Conservation (phyloP, 2,329 filamentous ascomycete species). For the Aspergillus pseudoglaucus region DNA sequence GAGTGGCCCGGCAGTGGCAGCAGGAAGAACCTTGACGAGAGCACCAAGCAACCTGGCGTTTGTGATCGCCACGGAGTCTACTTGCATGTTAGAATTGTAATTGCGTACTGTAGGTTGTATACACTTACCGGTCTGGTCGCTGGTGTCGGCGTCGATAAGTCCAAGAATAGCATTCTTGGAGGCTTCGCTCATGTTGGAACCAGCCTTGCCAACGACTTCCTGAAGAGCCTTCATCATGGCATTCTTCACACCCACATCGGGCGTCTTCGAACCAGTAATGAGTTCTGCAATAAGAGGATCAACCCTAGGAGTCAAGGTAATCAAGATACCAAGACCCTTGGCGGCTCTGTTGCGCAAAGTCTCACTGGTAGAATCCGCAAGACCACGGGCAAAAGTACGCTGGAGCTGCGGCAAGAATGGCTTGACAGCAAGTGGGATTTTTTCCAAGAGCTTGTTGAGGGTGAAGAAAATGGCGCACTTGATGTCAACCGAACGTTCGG, state of each 20-base stretch:
- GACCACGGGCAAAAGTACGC: slow-evolving; percentile 90
- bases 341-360: slow-evolving; percentile 79
- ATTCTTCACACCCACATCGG: slow-evolving; percentile 77
- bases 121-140: slow-evolving; percentile 59
- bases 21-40: slow-evolving; percentile 76
- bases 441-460: slow-evolving; percentile 89
- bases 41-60: slow-evolving; percentile 86
- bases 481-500: slow-evolving; percentile 90
- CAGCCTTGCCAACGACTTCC: slow-evolving; percentile 92
- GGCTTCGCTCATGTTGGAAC: slow-evolving; percentile 85
- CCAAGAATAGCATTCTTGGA: slow-evolving; percentile 79
- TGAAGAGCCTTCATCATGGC: slow-evolving; percentile 97
- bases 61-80: slow-evolving; percentile 71
- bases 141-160: slow-evolving; percentile 78
- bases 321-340: slow-evolving; percentile 87
- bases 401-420: slow-evolving; percentile 96
- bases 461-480: slow-evolving; percentile 87
- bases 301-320: slow-evolving; percentile 89
- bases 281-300: slow-evolving; percentile 90
- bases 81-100: slow-evolving; percentile 11
- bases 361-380: slow-evolving; percentile 90
- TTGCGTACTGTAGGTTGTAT: neutral
- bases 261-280: slow-evolving; percentile 89
- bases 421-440: slow-evolving; percentile 91
- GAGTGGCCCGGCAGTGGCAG: slow-evolving; percentile 57